Base-by-base conservation (phyloP, 768 basidiomycete species). In the Hygrophorus pudorinus region DNA sequence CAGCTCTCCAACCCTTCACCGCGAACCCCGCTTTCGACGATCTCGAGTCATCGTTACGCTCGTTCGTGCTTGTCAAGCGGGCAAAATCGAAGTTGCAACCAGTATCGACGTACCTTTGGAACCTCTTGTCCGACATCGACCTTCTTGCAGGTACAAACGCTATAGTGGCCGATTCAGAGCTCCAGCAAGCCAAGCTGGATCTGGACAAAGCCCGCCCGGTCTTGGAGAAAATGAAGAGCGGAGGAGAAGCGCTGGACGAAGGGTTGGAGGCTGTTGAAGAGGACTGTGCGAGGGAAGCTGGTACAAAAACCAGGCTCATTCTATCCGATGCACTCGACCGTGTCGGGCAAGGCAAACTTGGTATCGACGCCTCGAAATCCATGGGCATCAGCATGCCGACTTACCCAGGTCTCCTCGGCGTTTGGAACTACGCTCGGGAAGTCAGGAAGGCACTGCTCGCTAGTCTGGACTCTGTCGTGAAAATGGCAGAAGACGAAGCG, bases 1-100 rank as follows among this genome's bases (percentile, higher is more conserved):
- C 75, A 0, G 83, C 81, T 14, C 72, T 83, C 33, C 75, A 78
- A 45, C 77, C 77, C n/a, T 76, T 69, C 59, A 69, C 73, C 14
- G 75, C 71, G 46, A 80, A 77, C 50, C 73, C 75, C 4, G 67
- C 87, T 0, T 97, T 98, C 55, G 82, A 83, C 46, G 80, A 87
- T 56, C 81, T 99, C 49, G 93, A 98, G 61, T 79, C 83, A 8
- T 78, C 86, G 0, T 69, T 99, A 29, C 81, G 94, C 13, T 91
- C 89, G 0, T 99, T 99, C 60, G 92, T 99, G 9, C 81, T 98
- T 49, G 79, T 83, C 64, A 98, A 98, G 68, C 83, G 96, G 20
- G 75, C 85, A n/a, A 90, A 89, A 65, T 94, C 91, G 37, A 99
- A 98, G 66, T 81, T 99, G 35, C 81, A 86, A 17, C 96, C 96